Base-by-base conservation (phyloP, 371 early-diverging fungal genomes). In the Globomyces sp. region DNA sequence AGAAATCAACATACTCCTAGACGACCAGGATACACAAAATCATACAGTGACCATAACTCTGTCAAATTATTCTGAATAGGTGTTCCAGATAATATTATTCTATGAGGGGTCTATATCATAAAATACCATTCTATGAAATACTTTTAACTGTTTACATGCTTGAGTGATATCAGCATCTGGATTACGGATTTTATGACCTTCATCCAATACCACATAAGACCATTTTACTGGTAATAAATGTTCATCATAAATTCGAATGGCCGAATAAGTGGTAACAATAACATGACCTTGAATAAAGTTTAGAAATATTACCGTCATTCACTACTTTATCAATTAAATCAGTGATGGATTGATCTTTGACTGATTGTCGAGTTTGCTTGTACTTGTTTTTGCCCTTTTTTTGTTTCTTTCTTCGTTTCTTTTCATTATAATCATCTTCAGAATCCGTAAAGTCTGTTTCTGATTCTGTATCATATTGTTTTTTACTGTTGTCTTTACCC, bases 151-250 rank as follows among this genome's bases (percentile, higher is more conserved):
- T 71, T 98, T 98, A 78, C 93, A 92, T 1, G 86, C 77, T 52
- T 92, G 58, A 0, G 97, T 94, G 0, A 94, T 90, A 41, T 89
- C 90, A 0, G 98, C 87, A 68, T 96, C 93, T 0, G 95, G 94
- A 67, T 99, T 99, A 65, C 96, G 86, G 45, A 99, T 95, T 76
- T 93, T 92, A 77, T 99, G 99, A 0, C 99, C 99, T 80, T 99
- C 99, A 78, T 99, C 99, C 45, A 99, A 74, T 1, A 99, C 83
- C n/a, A 89, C 87, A 65, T 92, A 94, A 0, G 90, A 90, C 96
- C 96, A 99, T 45, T 78, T 74, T 55, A 86, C 81, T 10, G 84
- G 83, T 8, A 92, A 64, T 2, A 97, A 72, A 0, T 78, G 71
- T 5, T 83, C 78, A 8, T 87, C 74, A 69, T 95, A 87, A 0